These are phyloP conservation scores for Artemisia argyi DNA, from an alignment of 129 eudicot genomes.

Conservation along the genomic window DNA sequence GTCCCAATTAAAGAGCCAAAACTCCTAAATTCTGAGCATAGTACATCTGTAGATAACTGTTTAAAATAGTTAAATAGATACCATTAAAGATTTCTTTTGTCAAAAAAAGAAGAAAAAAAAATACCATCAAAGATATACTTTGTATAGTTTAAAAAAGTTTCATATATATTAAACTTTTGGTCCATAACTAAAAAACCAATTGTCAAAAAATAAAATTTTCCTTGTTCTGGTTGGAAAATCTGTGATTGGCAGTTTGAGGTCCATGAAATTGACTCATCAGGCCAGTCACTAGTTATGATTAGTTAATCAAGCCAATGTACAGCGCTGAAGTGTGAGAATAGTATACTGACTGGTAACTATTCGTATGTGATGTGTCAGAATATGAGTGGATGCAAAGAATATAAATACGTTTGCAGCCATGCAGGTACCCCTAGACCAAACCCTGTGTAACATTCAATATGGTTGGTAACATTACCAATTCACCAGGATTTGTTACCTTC, in stretches of 20 bases:
- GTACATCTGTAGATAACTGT: not conserved
- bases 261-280: not conserved
- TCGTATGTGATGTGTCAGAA: not conserved
- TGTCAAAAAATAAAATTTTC: not conserved
- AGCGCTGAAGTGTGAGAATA: not conserved
- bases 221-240: not conserved
- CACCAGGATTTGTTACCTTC: slow-evolving; percentile 28
- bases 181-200: not conserved
- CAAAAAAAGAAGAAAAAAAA: too few relatives aligned
- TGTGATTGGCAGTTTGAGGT: not conserved
- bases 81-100: too few relatives aligned
- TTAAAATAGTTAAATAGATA: not conserved
- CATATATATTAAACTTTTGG: not conserved
- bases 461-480: slow-evolving; percentile 48
- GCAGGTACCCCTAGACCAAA: slow-evolving; percentile 66
- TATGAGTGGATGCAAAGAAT: not conserved
- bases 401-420: not conserved
- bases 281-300: not conserved
- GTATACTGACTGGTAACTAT: too few relatives aligned
- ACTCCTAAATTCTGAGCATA: too few relatives aligned
- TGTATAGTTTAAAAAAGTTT: not conserved
- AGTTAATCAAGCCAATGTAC: slow-evolving; percentile 7
- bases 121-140: not conserved
- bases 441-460: slow-evolving; percentile 56
- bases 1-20: too few relatives aligned